Conservation (phyloP, 305 asterid genomes). For the Plantago coronopus region DNA sequence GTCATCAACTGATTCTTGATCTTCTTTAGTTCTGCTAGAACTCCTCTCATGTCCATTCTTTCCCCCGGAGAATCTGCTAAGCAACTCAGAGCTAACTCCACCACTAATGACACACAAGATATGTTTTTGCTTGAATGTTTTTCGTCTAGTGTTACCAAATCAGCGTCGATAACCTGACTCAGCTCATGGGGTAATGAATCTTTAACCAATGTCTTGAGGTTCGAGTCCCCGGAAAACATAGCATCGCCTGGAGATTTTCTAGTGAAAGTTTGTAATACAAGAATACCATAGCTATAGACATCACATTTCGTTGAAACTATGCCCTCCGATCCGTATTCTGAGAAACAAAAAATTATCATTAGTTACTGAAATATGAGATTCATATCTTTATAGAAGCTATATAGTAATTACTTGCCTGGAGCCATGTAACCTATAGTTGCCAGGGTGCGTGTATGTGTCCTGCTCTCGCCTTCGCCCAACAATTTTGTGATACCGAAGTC, state of each 20-base stretch:
- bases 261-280: not conserved
- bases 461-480: not conserved
- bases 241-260: not conserved
- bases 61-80: not conserved
- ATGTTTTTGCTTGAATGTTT: not conserved
- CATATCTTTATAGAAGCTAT: not conserved
- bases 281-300: constrained; percentile 10
- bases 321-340: constrained; percentile 17
- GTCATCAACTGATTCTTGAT: not conserved
- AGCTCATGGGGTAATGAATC: not conserved
- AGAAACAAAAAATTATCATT: not conserved
- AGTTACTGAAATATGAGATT: not conserved
- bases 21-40: constrained; percentile 5
- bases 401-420: not conserved
- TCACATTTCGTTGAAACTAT: constrained; percentile 7
- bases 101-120: constrained; percentile 2
- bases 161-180: not conserved
- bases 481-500: constrained; percentile 5
- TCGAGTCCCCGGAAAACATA: not conserved
- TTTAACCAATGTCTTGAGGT: constrained; percentile 8
- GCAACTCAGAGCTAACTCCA: constrained; percentile 8
- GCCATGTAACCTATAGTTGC: constrained; percentile 11
- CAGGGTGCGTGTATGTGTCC: not conserved
- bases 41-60: not conserved
- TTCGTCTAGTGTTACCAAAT: not conserved